A percentile compares a stretch with the other conserved stretches of the same genome.
These are phyloP conservation scores for Tulasnella calospora DNA, from an alignment of 768 basidiomycete species.

Conservation along the genomic window DNA sequence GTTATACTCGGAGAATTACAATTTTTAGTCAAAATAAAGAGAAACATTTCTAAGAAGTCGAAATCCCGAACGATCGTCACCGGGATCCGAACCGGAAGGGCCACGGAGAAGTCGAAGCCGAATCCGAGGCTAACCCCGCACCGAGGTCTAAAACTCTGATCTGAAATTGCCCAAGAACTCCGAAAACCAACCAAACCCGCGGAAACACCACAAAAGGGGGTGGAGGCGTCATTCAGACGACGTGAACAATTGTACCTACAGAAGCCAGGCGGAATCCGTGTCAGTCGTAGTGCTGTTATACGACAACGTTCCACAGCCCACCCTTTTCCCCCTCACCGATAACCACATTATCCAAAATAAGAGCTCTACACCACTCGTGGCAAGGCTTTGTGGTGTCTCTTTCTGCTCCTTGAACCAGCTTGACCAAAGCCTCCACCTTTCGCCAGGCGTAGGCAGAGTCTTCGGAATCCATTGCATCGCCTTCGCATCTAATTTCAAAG, in stretches of 20 bases:
- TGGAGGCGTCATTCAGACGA: neutral
- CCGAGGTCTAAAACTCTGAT: neutral
- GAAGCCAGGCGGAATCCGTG: neutral
- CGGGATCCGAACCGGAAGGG: neutral
- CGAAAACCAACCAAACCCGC: neutral
- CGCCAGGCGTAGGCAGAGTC: neutral
- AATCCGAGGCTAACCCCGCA: neutral
- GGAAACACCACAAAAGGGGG: neutral
- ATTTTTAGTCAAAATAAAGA: neutral
- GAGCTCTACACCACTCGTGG: neutral
- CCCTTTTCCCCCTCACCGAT: neutral
- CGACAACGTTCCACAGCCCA: neutral
- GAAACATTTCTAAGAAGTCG: neutral
- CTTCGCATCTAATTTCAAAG: neutral
- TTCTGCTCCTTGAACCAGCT: neutral
- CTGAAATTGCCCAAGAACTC: neutral
- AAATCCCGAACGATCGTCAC: neutral
- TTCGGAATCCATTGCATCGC: neutral
- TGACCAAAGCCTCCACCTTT: neutral
- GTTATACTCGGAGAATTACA: neutral
- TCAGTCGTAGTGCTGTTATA: neutral
- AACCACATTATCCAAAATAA: neutral
- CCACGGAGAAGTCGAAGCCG: neutral
- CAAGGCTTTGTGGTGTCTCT: neutral
- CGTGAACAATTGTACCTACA: neutral